phyloP scores from a whole-genome alignment of 2,329 filamentous ascomycete genomes.

The Sclerotinia minor region DNA sequence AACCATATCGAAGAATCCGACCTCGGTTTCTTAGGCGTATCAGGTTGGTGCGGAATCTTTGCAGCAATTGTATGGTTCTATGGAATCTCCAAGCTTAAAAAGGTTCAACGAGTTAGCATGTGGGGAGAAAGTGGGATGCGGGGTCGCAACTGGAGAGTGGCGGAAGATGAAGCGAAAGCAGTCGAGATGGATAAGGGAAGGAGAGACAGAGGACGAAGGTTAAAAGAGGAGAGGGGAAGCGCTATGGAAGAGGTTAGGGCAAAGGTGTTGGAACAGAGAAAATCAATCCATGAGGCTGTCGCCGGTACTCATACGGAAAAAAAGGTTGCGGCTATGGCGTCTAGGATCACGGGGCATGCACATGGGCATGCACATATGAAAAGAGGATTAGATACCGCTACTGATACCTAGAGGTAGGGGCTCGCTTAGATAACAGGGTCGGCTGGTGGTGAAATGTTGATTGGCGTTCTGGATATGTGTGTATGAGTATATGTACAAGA shows the following conservation, averaged over 20 bases:
- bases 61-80: slow-evolving; percentile 79
- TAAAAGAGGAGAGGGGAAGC: slow-evolving; percentile 34
- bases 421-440: background rate
- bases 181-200: slow-evolving; percentile 36
- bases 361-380: background rate
- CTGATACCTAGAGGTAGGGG: background rate
- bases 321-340: background rate
- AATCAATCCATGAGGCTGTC: background rate
- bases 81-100: slow-evolving; percentile 78
- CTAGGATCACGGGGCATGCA: background rate
- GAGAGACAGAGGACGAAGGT: slow-evolving; percentile 31
- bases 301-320: background rate
- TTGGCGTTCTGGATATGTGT: slow-evolving; percentile 12
- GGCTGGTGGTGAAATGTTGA: background rate
- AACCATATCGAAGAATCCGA: slow-evolving; percentile 97
- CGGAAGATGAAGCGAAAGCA: slow-evolving; percentile 32
- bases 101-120: slow-evolving; percentile 88
- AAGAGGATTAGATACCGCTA: background rate
- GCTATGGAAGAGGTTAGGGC: slow-evolving; percentile 30
- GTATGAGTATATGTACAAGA: slow-evolving; percentile 10
- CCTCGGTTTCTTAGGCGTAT: slow-evolving; percentile 79
- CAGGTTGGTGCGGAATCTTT: slow-evolving; percentile 67
- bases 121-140: slow-evolving; percentile 45
- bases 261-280: slow-evolving; percentile 19
- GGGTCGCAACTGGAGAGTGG: slow-evolving; percentile 39